phyloP scores from a whole-genome alignment of 2,329 filamentous ascomycete genomes.

The Talaromyces sp. region DNA sequence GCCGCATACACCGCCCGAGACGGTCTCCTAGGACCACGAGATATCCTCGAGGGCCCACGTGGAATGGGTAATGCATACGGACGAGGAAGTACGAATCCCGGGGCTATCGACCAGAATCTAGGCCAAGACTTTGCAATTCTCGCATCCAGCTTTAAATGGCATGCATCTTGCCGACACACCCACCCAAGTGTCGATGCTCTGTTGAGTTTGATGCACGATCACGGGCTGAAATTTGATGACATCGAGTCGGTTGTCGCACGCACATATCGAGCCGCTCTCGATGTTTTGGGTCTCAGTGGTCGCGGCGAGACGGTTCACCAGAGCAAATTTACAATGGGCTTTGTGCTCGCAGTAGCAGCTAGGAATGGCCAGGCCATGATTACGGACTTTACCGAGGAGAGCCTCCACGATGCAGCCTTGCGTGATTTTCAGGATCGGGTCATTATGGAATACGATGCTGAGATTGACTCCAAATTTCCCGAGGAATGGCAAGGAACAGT shows the following conservation, averaged over 20 bases:
- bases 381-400: slow-evolving; percentile 25
- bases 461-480: slow-evolving; percentile 24
- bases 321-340: slow-evolving; percentile 31
- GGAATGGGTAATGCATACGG: slow-evolving; percentile 23
- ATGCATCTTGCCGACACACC: slow-evolving; percentile 28
- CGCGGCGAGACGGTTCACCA: slow-evolving; percentile 26
- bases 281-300: slow-evolving; percentile 24
- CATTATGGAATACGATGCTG: slow-evolving; percentile 20
- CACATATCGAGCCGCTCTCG: slow-evolving; percentile 26
- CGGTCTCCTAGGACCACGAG: slow-evolving; percentile 21
- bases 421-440: slow-evolving; percentile 23
- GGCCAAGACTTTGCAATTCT: slow-evolving; percentile 21
- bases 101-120: slow-evolving; percentile 21
- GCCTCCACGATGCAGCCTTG: slow-evolving; percentile 17
- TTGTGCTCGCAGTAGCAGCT: slow-evolving; percentile 26
- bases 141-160: slow-evolving; percentile 29
- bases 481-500: slow-evolving; percentile 24
- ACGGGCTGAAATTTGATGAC: slow-evolving; percentile 20
- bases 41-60: slow-evolving; percentile 23
- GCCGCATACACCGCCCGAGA: slow-evolving; percentile 24
- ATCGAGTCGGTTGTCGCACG: slow-evolving; percentile 22
- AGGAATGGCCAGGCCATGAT: slow-evolving; percentile 28
- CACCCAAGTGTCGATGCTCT: slow-evolving; percentile 27
- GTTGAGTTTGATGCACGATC: slow-evolving; percentile 21
- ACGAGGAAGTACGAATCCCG: slow-evolving; percentile 16